These are phyloP conservation scores for Ulota crispa DNA, from an alignment of 225 moss, liverwort and hornwort species.

Conservation along the genomic window DNA sequence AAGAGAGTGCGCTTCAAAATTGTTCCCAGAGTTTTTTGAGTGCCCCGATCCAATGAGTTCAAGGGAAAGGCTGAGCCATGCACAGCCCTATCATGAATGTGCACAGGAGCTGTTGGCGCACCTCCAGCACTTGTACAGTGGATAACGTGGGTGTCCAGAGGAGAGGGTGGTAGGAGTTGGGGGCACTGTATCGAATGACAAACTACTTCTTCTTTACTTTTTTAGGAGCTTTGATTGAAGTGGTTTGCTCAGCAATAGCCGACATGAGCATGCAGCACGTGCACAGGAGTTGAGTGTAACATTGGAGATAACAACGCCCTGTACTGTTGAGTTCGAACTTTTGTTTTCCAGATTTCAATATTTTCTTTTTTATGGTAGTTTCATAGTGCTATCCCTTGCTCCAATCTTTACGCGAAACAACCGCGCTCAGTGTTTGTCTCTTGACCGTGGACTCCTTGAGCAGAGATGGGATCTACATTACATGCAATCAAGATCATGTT, in stretches of 20 bases:
- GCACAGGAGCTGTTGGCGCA: slow-evolving; percentile 32
- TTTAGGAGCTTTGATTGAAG: slow-evolving; percentile 38
- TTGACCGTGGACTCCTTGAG: slow-evolving; percentile 24
- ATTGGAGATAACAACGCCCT: slow-evolving; percentile 26
- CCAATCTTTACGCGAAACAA: slow-evolving; percentile 21
- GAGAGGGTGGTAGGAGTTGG: slow-evolving; percentile 20
- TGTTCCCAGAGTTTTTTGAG: slow-evolving; percentile 52
- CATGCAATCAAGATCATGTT: neutral
- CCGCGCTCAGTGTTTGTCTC: slow-evolving; percentile 17
- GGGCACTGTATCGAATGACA: slow-evolving; percentile 20
- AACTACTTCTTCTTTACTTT: slow-evolving; percentile 24
- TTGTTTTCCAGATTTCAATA: slow-evolving; percentile 9
- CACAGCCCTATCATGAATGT: slow-evolving; percentile 2
- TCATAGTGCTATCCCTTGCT: slow-evolving; percentile 5
- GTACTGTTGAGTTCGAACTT: slow-evolving; percentile 28
- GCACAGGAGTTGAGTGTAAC: slow-evolving; percentile 32
- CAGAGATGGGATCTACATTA: slow-evolving; percentile 12
- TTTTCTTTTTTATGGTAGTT: slow-evolving; percentile 13
- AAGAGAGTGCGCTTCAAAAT: slow-evolving; percentile 68
- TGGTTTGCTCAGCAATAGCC: slow-evolving; percentile 24
- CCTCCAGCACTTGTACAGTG: slow-evolving; percentile 32
- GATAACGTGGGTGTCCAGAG: slow-evolving; percentile 30
- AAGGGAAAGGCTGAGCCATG: slow-evolving; percentile 18
- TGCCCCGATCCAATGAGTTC: neutral
- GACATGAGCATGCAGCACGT: slow-evolving; percentile 15